Percentiles rank a stretch among this genome's conserved stretches.
Conservation (phyloP, 495 filamentous ascomycete genomes). For the Penicillium arizonense region DNA sequence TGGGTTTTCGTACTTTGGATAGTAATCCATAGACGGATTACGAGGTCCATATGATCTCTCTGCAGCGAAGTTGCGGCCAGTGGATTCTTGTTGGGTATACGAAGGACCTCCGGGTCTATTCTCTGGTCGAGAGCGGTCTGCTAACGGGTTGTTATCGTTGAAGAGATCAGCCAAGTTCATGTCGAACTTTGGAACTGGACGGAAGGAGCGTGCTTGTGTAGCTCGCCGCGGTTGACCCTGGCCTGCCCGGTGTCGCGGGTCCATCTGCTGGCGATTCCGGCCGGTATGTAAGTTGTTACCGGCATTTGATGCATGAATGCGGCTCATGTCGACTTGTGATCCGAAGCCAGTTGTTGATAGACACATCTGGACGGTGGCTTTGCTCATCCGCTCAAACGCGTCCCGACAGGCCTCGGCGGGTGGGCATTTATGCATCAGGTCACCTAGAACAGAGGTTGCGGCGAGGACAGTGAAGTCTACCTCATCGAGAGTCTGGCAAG, state of each 20-base stretch:
- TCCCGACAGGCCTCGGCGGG: conserved; percentile 85
- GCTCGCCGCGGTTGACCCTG: conserved; percentile 26
- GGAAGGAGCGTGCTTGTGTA: conserved; percentile 27
- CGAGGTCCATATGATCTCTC: conserved; percentile 31
- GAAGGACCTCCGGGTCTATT: conserved; percentile 12
- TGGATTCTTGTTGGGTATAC: conserved; percentile 27
- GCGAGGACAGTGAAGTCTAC: conserved; percentile 94
- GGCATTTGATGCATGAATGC: conserved; percentile 16
- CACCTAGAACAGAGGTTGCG: conserved; percentile 83
- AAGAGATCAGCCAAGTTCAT: conserved; percentile 61
- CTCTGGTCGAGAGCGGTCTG: conserved; percentile 25
- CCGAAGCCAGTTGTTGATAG: conserved; percentile 80
- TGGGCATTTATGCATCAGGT: conserved; percentile 75
- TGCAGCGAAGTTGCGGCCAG: conserved; percentile 22
- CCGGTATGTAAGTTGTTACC: conserved; percentile 17
- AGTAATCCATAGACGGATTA: conserved; percentile 41
- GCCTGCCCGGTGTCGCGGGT: conserved; percentile 23
- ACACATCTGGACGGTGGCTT: conserved; percentile 90
- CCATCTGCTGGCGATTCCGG: conserved; percentile 22
- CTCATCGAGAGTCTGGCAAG: conserved; percentile 76
- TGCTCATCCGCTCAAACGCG: conserved; percentile 93
- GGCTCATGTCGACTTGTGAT: conserved; percentile 41
- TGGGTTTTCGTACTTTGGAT: conserved; percentile 35
- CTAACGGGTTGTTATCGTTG: conserved; percentile 24
- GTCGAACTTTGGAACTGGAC: conserved; percentile 57